phyloP scores from a whole-genome alignment of 495 filamentous ascomycete species.

The Talaromyces thailandensis region DNA sequence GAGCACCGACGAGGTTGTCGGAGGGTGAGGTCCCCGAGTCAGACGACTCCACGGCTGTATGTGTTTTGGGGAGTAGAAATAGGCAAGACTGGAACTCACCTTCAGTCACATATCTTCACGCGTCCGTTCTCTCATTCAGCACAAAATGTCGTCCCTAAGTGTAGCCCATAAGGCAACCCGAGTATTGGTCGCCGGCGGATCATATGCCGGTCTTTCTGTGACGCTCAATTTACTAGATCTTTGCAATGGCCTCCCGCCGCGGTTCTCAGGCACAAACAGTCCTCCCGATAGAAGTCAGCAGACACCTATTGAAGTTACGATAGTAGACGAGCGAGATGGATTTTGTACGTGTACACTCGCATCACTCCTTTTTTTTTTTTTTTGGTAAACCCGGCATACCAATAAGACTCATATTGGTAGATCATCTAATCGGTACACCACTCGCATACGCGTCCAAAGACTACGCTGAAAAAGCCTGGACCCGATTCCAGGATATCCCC shows the following conservation, averaged over 20 bases:
- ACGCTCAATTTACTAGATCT: conserved; percentile 54
- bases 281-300: conserved; percentile 18
- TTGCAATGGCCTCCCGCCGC: conserved; percentile 31
- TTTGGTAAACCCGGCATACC: not conserved
- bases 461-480: conserved; percentile 52
- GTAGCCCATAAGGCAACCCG: not conserved
- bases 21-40: not conserved
- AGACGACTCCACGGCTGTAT: not conserved
- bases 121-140: not conserved
- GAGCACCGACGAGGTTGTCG: not conserved
- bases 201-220: conserved; percentile 54
- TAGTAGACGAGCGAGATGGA: conserved; percentile 64
- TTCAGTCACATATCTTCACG: not conserved
- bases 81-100: not conserved
- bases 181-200: conserved; percentile 45
- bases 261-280: conserved; percentile 19
- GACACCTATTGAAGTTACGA: conserved; percentile 50
- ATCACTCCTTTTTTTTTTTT: not conserved
- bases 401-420: conserved; percentile 8
- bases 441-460: conserved; percentile 48
- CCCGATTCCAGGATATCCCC: conserved; percentile 49
- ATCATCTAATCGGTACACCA: conserved; percentile 56
- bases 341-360: conserved; percentile 43
- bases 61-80: not conserved
- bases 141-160: not conserved